These are phyloP conservation scores for Suhomyces kunorum DNA, from an alignment of 1,139 yeast species.

Conservation along the genomic window DNA sequence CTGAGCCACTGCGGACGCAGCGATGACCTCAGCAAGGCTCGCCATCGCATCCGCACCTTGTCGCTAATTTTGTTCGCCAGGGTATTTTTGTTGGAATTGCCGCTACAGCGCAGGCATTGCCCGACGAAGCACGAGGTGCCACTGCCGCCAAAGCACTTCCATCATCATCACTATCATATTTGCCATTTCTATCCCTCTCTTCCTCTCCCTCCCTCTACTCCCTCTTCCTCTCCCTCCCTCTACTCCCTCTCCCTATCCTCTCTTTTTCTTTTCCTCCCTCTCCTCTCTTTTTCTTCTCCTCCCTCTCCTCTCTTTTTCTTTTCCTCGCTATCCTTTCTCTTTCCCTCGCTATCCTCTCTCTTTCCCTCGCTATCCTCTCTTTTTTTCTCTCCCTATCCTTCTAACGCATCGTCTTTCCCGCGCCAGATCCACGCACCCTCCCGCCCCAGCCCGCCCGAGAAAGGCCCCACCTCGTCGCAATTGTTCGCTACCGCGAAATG, in stretches of 20 bases:
- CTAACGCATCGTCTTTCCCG: not conserved
- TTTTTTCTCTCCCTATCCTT: not conserved
- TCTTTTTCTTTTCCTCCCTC: no score
- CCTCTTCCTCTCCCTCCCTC: no score
- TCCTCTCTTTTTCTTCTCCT: no score
- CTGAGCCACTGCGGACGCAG: no score
- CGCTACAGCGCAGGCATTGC: no score
- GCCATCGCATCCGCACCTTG: not conserved
- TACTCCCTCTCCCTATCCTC: not conserved
- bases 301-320: no score
- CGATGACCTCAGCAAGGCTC: not conserved
- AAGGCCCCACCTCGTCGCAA: slow-evolving; percentile 1
- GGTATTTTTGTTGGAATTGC: no score
- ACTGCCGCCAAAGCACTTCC: not conserved
- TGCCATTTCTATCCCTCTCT: no score
- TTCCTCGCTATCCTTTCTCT: no score
- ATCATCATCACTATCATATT: not conserved
- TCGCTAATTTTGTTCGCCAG: not conserved
- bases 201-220: not conserved
- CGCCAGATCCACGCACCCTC: slow-evolving; percentile 1
- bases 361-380: not conserved
- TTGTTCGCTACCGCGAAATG: no score
- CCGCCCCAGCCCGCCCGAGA: not conserved
- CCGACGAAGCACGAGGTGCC: no score
- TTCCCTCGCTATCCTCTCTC: no score